Evolutionary conservation across 2,329 filamentous ascomycete genomes (phyloP).

Genomic region (Aspergillus puulaauensis): DNA sequence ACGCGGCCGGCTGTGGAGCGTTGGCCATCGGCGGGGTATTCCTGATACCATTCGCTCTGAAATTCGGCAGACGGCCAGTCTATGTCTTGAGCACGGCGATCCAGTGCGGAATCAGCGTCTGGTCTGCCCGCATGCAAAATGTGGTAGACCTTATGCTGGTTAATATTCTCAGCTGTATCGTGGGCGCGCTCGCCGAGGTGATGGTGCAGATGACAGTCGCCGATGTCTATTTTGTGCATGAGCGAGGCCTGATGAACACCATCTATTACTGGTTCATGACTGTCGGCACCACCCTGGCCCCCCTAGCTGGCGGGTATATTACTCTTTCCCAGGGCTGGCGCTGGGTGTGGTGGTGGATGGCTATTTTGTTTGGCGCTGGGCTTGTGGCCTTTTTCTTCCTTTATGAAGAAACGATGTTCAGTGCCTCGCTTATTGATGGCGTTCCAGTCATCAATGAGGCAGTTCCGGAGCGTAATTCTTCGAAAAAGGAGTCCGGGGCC

Average conservation of each 20-base stretch:
- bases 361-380: conserved; percentile 40
- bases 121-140: conserved; percentile 46
- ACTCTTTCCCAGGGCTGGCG: conserved; percentile 48
- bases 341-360: conserved; percentile 52
- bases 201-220: conserved; percentile 50
- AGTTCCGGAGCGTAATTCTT: too few species aligned
- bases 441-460: too few species aligned
- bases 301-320: conserved; percentile 34
- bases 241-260: conserved; percentile 49
- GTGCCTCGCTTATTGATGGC: too few species aligned
- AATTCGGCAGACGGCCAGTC: conserved; percentile 48
- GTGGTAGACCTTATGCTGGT: conserved; percentile 45
- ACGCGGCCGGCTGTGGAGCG: conserved; percentile 45
- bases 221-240: conserved; percentile 51
- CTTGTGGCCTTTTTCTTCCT: conserved; percentile 44
- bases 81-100: conserved; percentile 45
- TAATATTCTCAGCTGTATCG: conserved; percentile 46
- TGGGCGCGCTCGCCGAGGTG: conserved; percentile 42
- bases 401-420: conserved; percentile 44
- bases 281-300: conserved; percentile 37
- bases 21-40: conserved; percentile 45
- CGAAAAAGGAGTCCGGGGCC: too few species aligned
- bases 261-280: conserved; percentile 43
- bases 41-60: conserved; percentile 48
- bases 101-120: conserved; percentile 40